Evolutionary conservation across 2,329 filamentous ascomycete species (phyloP).

Genomic region (Colletotrichum sp.): DNA sequence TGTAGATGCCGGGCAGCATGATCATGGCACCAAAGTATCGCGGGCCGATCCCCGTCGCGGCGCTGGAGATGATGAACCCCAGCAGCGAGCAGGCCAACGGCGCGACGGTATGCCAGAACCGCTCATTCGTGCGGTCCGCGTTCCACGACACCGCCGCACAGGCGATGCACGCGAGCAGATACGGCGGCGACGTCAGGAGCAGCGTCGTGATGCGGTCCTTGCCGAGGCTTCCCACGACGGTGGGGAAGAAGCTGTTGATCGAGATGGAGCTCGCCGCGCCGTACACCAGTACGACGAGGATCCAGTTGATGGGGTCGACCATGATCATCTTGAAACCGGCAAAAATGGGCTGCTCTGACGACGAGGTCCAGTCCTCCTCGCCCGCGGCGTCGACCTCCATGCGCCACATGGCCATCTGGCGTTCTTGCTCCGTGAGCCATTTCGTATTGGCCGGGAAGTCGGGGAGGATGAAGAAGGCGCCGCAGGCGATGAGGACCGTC

Average conservation of each 20-base stretch:
- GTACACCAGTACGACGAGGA: slow-evolving; percentile 23
- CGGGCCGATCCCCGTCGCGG: background rate
- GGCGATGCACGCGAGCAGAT: slow-evolving; percentile 41
- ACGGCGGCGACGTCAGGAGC: slow-evolving; percentile 48
- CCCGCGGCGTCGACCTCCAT: slow-evolving; percentile 24
- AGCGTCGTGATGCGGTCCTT: slow-evolving; percentile 41
- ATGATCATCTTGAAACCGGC: slow-evolving; percentile 24
- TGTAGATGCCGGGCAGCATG: slow-evolving; percentile 27
- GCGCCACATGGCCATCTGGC: slow-evolving; percentile 25
- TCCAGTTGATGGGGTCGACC: slow-evolving; percentile 25
- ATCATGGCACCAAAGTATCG: slow-evolving; percentile 24
- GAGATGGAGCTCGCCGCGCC: slow-evolving; percentile 23
- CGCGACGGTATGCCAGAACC: slow-evolving; percentile 18
- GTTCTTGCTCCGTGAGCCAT: slow-evolving; percentile 26
- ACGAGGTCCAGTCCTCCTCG: slow-evolving; percentile 25
- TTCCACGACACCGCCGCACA: slow-evolving; percentile 21
- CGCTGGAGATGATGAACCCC: slow-evolving; percentile 16
- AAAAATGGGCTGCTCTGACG: slow-evolving; percentile 18
- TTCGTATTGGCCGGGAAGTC: slow-evolving; percentile 41
- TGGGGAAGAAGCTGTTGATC: slow-evolving; percentile 27
- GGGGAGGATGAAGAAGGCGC: slow-evolving; percentile 33
- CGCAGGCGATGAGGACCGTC: slow-evolving; percentile 45
- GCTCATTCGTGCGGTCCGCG: slow-evolving; percentile 12
- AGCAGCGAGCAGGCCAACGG: slow-evolving; percentile 11
- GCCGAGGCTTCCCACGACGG: slow-evolving; percentile 16